Conservation (phyloP, 75 land plant species). For the Picea glauca region DNA sequence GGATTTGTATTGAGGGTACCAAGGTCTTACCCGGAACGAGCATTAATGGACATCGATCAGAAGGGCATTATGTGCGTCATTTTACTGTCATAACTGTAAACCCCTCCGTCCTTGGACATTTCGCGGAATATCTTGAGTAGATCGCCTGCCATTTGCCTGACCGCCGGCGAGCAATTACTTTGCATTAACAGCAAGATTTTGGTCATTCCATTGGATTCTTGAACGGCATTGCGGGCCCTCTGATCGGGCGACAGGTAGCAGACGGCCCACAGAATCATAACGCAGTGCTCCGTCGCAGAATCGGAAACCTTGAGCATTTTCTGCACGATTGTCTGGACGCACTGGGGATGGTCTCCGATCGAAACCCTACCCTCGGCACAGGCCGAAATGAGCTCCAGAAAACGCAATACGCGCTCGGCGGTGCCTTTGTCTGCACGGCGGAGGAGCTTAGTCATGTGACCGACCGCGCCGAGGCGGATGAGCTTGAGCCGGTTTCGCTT, state of each 20-base stretch:
- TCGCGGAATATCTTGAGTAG: conserved; percentile 42
- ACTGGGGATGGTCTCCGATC: conserved; percentile 31
- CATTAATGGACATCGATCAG: neutral
- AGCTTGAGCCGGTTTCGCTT: conserved; percentile 19
- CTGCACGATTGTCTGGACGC: conserved; percentile 32
- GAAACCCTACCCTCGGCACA: conserved; percentile 59
- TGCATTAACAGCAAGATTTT: conserved; percentile 62
- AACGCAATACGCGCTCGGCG: conserved; percentile 39
- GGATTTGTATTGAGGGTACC: no score
- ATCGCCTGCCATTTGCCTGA: conserved; percentile 48
- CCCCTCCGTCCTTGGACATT: conserved; percentile 21
- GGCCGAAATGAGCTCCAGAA: conserved; percentile 46
- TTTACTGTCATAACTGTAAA: conserved; percentile 51
- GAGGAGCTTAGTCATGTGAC: conserved; percentile 22
- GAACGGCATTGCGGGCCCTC: conserved; percentile 36
- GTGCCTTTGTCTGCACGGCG: conserved; percentile 9
- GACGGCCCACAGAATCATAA: conserved; percentile 56
- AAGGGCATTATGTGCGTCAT: conserved; percentile 65
- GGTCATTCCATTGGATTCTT: conserved; percentile 24
- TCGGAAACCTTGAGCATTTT: conserved; percentile 46
- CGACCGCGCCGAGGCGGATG: conserved; percentile 34
- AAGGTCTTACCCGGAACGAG: no score
- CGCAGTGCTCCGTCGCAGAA: conserved; percentile 49
- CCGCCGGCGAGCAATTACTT: conserved; percentile 51
- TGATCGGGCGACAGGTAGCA: conserved; percentile 36